phyloP scores from a whole-genome alignment of 345 rosid species.

The Gossypium sturtianum region DNA sequence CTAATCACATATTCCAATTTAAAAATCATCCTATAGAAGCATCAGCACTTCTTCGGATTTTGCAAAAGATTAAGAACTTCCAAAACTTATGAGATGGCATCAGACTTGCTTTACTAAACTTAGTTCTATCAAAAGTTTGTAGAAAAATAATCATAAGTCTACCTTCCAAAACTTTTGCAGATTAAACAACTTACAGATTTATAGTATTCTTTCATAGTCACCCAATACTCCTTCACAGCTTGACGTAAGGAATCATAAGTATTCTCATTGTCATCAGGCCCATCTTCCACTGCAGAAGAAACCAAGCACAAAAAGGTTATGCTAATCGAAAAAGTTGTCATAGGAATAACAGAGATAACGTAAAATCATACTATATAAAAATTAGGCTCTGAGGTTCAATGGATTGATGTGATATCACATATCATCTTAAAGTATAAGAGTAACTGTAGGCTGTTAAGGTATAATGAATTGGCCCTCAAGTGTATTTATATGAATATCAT shows the following conservation, averaged over 20 bases:
- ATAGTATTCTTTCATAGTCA: conserved; percentile 53
- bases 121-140: neutral
- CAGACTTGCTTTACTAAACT: neutral
- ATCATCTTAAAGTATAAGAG: neutral
- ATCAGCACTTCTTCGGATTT: neutral
- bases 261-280: conserved; percentile 40
- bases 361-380: neutral
- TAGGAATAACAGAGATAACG: neutral
- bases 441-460: neutral
- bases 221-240: conserved; percentile 52
- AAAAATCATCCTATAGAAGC: neutral
- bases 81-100: neutral
- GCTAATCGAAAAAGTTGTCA: neutral
- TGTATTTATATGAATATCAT: neutral
- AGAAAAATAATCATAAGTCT: neutral
- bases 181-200: conserved; percentile 48
- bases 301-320: conserved; percentile 13
- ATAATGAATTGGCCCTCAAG: neutral
- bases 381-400: neutral
- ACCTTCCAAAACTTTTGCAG: neutral
- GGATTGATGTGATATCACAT: neutral
- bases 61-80: neutral
- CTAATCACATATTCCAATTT: neutral
- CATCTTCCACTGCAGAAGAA: conserved; percentile 23
- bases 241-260: conserved; percentile 41